These are phyloP conservation scores for Beta macrorhiza DNA, from an alignment of 179 eudicot genomes.

Conservation along the genomic window DNA sequence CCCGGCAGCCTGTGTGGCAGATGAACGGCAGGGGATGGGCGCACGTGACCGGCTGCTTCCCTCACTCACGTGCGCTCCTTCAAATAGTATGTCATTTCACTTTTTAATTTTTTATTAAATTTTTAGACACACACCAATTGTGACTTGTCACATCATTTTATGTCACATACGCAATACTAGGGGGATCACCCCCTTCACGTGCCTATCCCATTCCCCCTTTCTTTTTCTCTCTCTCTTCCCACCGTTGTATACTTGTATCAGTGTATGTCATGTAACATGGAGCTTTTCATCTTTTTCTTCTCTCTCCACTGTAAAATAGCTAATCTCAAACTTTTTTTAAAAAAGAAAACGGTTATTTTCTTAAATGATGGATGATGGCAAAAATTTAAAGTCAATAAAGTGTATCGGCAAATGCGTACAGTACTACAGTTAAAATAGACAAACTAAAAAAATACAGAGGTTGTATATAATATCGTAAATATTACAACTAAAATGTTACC, in stretches of 20 bases:
- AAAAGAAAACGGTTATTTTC: too few species aligned
- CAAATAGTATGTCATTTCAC: neutral
- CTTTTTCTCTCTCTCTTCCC: neutral
- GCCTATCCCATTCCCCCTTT: conserved; percentile 6
- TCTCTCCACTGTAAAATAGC: neutral
- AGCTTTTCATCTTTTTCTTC: neutral
- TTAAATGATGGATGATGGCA: too few species aligned
- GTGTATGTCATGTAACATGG: neutral
- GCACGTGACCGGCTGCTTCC: conserved; percentile 59
- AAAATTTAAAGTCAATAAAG: too few species aligned
- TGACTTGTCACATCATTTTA: conserved; percentile 30
- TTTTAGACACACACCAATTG: neutral
- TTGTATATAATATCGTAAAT: too few species aligned
- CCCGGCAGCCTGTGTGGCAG: conserved; percentile 42
- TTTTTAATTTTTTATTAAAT: neutral
- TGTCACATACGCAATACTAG: conserved; percentile 22
- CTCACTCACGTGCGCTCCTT: conserved; percentile 44
- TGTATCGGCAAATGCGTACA: too few species aligned
- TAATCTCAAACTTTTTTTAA: too few species aligned
- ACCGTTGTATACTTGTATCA: neutral
- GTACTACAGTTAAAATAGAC: too few species aligned
- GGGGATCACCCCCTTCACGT: conserved; percentile 31
- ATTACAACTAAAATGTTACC: too few species aligned
- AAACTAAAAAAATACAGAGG: too few species aligned
- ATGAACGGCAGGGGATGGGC: conserved; percentile 74